These are phyloP conservation scores for Achlya hypogyna DNA, from an alignment of 352 stramenopile species.

Conservation along the genomic window DNA sequence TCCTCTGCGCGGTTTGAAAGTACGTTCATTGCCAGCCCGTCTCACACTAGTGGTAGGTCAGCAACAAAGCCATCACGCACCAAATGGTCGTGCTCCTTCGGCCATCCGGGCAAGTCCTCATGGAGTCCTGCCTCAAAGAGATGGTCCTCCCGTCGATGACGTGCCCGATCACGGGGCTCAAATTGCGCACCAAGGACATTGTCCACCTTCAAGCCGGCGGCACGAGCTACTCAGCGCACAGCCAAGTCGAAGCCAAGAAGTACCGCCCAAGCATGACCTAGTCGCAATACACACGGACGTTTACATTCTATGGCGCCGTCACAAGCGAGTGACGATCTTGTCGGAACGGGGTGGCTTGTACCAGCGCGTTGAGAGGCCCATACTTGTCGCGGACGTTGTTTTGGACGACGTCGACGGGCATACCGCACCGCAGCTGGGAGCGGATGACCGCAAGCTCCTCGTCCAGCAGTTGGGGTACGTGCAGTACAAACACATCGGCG, in stretches of 20 bases:
- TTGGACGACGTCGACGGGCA: not conserved
- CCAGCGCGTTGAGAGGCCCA: slow-evolving; percentile 4
- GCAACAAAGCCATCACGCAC: slow-evolving; percentile 77
- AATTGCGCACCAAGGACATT: slow-evolving; percentile 82
- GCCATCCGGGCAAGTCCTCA: slow-evolving; percentile 68
- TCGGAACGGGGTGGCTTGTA: not conserved
- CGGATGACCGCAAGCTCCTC: not conserved
- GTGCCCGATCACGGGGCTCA: slow-evolving; percentile 71
- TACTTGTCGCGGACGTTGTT: slow-evolving; percentile 4
- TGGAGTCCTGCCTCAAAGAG: slow-evolving; percentile 70
- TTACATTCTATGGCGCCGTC: not conserved
- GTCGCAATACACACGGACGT: not conserved
- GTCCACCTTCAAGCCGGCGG: slow-evolving; percentile 63
- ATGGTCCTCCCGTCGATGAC: slow-evolving; percentile 82
- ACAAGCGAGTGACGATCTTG: not conserved
- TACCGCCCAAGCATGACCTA: slow-evolving; percentile 74
- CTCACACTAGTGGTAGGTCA: slow-evolving; percentile 27
- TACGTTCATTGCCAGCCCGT: not conserved
- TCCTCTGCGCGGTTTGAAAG: slow-evolving; percentile 9
- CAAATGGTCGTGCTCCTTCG: slow-evolving; percentile 64
- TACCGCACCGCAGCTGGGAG: slow-evolving; percentile 4
- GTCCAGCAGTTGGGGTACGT: not conserved
- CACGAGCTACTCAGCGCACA: slow-evolving; percentile 77
- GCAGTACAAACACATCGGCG: not conserved
- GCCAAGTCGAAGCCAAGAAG: slow-evolving; percentile 80